Evolutionary conservation across 768 basidiomycete genomes (phyloP), one percentile per base, ranked within the genome.

Genomic region (Boletus fagicola): DNA sequence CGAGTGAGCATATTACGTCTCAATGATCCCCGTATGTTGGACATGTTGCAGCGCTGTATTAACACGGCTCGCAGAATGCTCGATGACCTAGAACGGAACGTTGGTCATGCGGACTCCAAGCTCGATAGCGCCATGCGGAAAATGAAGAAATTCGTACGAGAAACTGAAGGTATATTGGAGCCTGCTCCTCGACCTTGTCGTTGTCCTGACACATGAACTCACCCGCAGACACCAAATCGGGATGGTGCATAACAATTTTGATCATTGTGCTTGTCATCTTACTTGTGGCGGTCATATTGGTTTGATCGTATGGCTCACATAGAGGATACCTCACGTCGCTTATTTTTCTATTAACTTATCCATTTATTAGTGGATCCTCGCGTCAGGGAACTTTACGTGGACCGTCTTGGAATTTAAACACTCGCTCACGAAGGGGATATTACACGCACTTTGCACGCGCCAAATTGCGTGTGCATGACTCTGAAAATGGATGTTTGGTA

Each of bases 191-290:
- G 7, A 6, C 15, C 2, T 26, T 12, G 16, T 43, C 18, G 2
- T 31, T 12, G 7, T 30, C n/a, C 49, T 68, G n/a, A 62, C 5
- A 13, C 30, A 47, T 24, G 30, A 5, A 43, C 39, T 20, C 51
- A 51, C 15, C 30, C 13, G 10, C 67, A 87, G 94, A 94, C 69
- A 90, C 86, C 42, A 88, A 88, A 59, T 93, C 91, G 36, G 90
- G 90, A 33, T 97, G 91, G 87, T 94, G 92, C 69, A 89, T 98
- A 53, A 79, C 86, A 33, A 84, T 95, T 53, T 78, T 98, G 31
- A 90, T 92, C 40, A 78, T 94, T 38, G 78, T 98, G 22, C 79
- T 98, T 1, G 76, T 86, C 72, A 77, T 87, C 30, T 77, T 98
- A 22, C 78, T 98, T 12, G 71, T 94, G 33, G 83, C 86, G 6